A percentile compares a stretch with the other conserved stretches of the same genome.
phyloP scores from a whole-genome alignment of 2,329 filamentous ascomycete genomes.

The Ascosphaera apis region DNA sequence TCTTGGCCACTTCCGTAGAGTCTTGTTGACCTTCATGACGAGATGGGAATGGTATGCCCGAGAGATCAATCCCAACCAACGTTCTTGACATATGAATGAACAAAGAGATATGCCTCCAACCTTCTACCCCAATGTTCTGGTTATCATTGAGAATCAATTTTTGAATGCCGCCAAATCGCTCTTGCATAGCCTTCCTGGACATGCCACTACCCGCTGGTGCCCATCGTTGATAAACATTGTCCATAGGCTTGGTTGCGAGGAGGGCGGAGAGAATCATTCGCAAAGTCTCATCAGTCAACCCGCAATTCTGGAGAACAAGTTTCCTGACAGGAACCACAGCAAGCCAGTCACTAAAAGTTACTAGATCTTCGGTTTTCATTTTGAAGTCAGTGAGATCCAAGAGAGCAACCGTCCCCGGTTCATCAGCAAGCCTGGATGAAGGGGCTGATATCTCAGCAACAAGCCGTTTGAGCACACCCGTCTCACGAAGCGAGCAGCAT shows the following conservation, averaged over 20 bases:
- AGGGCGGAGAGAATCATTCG: slow-evolving; percentile 71
- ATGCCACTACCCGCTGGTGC: not conserved
- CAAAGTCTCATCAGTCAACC: slow-evolving; percentile 65
- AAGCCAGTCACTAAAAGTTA: slow-evolving; percentile 80
- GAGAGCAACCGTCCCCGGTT: slow-evolving; percentile 55
- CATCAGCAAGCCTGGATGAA: slow-evolving; percentile 36
- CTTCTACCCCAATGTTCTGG: slow-evolving; percentile 54
- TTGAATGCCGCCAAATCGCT: slow-evolving; percentile 48
- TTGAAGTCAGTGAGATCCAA: slow-evolving; percentile 69
- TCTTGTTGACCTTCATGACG: slow-evolving; percentile 9
- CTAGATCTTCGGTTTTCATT: slow-evolving; percentile 58
- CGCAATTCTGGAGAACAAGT: slow-evolving; percentile 66
- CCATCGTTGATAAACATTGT: not conserved
- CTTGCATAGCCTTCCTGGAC: slow-evolving; percentile 7
- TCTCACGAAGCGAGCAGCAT: slow-evolving; percentile 85
- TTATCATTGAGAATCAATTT: slow-evolving; percentile 80
- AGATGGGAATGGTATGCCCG: slow-evolving; percentile 50
- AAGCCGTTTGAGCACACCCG: slow-evolving; percentile 73
- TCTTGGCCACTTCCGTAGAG: slow-evolving; percentile 32
- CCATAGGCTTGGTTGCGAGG: slow-evolving; percentile 48
- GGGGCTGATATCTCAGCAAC: slow-evolving; percentile 64
- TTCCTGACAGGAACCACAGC: slow-evolving; percentile 81
- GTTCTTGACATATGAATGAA: slow-evolving; percentile 82
- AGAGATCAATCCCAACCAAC: slow-evolving; percentile 66
- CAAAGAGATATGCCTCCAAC: slow-evolving; percentile 75